A percentile compares a stretch with the other conserved stretches of the same genome.
Evolutionary conservation across 352 stramenopile species (phyloP).

Genomic region (Globisporangium sylvaticum): DNA sequence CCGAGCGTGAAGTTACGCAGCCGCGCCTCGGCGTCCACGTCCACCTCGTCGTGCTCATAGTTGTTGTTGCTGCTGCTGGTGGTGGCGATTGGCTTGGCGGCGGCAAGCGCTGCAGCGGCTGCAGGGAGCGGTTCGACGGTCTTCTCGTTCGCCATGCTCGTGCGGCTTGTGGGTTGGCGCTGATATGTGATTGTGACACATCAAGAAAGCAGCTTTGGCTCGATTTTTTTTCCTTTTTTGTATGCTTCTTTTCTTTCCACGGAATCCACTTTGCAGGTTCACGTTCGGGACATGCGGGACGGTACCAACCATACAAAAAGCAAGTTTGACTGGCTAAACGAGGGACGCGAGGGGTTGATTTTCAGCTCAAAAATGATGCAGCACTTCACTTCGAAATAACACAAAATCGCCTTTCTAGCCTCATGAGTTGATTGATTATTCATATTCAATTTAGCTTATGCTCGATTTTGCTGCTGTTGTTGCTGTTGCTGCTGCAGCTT

Average conservation of each 20-base stretch:
- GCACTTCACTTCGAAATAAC: not conserved
- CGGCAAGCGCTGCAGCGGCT: not conserved
- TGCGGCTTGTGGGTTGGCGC: not conserved
- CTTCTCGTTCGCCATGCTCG: conserved; percentile 28
- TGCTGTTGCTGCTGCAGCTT: conserved; percentile 13
- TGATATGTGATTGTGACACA: conserved; percentile 15
- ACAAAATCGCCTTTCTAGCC: not conserved
- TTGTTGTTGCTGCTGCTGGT: conserved; percentile 10
- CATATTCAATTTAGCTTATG: not conserved
- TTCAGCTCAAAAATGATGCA: not conserved
- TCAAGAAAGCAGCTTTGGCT: not conserved
- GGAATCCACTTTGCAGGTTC: not conserved
- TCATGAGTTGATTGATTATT: not conserved
- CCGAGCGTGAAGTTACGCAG: conserved; percentile 32
- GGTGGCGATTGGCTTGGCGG: not conserved
- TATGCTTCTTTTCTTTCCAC: not conserved
- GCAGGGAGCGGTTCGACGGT: conserved; percentile 16
- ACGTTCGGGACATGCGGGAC: conserved; percentile 10
- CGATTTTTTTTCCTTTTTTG: conserved; percentile 1
- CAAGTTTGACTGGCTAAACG: not conserved
- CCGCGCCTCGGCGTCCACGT: conserved; percentile 43
- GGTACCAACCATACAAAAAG: not conserved
- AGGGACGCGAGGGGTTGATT: not conserved
- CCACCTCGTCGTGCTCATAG: conserved; percentile 25
- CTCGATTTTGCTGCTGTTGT: conserved; percentile 12